A percentile compares a stretch with the other conserved stretches of the same genome.
phyloP scores from a whole-genome alignment of 306 rosid genomes.

The Acacia acuminata region DNA sequence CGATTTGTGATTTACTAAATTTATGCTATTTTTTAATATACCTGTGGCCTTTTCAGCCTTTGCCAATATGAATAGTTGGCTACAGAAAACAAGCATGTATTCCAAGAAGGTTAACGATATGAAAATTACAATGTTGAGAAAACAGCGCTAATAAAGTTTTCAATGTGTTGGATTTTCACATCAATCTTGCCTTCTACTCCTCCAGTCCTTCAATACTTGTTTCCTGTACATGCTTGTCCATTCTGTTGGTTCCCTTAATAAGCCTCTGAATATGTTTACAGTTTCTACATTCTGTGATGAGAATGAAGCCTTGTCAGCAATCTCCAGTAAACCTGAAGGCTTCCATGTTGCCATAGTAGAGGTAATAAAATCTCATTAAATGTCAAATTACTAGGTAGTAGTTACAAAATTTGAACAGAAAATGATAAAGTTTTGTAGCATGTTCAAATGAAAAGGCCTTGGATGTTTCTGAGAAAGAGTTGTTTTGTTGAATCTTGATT shows the following conservation, averaged over 20 bases:
- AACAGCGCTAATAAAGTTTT: slow-evolving; percentile 1
- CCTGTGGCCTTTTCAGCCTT: slow-evolving; percentile 14
- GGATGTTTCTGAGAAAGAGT: background rate
- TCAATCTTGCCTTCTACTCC: slow-evolving; percentile 5
- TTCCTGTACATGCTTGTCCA: slow-evolving; percentile 3
- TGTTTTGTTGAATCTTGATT: slow-evolving; percentile 17
- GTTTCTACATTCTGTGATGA: slow-evolving; percentile 65
- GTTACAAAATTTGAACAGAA: background rate
- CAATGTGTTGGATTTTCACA: slow-evolving; percentile 22
- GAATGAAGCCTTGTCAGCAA: slow-evolving; percentile 70
- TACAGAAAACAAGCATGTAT: slow-evolving; percentile 21
- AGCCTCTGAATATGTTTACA: slow-evolving; percentile 38
- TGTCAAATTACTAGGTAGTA: slow-evolving; percentile 1
- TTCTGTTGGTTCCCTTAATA: slow-evolving; percentile 25
- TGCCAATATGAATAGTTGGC: slow-evolving; percentile 15
- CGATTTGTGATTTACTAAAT: slow-evolving; percentile 15
- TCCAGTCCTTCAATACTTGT: slow-evolving; percentile 20
- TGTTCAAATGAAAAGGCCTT: slow-evolving; percentile 7
- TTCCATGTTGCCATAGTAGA: slow-evolving; percentile 84
- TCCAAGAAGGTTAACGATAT: slow-evolving; percentile 12
- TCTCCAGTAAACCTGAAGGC: slow-evolving; percentile 54
- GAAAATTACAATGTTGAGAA: slow-evolving; percentile 9
- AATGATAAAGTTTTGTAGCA: slow-evolving; percentile 9
- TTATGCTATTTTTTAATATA: slow-evolving; percentile 13
- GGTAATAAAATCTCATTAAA: slow-evolving; percentile 43